Evolutionary conservation across 192 early-diverging fungal genomes (phyloP), one percentile per base, ranked within the genome.

Genomic region (Podila minutissima): DNA sequence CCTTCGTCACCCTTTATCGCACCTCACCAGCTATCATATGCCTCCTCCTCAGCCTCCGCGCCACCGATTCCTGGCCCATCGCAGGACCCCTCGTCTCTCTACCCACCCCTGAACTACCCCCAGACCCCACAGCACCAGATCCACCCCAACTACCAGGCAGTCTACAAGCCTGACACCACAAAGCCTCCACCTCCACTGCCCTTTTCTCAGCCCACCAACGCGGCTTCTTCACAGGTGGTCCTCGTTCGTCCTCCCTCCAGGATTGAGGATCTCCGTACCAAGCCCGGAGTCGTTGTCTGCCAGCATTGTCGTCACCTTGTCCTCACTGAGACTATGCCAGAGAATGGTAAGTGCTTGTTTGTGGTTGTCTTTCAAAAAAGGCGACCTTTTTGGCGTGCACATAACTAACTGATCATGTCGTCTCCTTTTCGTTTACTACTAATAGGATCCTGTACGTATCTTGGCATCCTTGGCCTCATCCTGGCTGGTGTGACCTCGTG

Each of bases 371-470:
- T 61, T 46, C 41, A 17, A 41, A 58, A 24, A 38, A 29, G 37
- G 1, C 5, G 35, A 35, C 35, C 5, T 5, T 17, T 19, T 32
- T 50, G 15, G 13, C 38, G 12, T 46, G n/a, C n/a, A n/a, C n/a
- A 46, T 17, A 17, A 46, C 41, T 55, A 55, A 22, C 53, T 55
- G 2, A 55, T 65, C 13, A n/a, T 53, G 15, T 55, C 51, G 33
- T 35, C n/a, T 48, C 62, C 51, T 32, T 74, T 64, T 41, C 13
- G 10, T 15, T 32, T 33, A 29, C 10, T 49, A 11, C 10, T 49
- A 11, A 46, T 66, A 78, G 75, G 77, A 24, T 81, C 71, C 3
- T 81, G 77, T 66, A 81, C 77, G 10, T 81, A 81, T 33, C 67
- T 81, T 20, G 67, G 77, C 28, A 66, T 81, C 20, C 58, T 81